Evolutionary conservation across 148 eudicot genomes (phyloP), one percentile per base, ranked within the genome.

Genomic region (Tetragonia tetragonoides): DNA sequence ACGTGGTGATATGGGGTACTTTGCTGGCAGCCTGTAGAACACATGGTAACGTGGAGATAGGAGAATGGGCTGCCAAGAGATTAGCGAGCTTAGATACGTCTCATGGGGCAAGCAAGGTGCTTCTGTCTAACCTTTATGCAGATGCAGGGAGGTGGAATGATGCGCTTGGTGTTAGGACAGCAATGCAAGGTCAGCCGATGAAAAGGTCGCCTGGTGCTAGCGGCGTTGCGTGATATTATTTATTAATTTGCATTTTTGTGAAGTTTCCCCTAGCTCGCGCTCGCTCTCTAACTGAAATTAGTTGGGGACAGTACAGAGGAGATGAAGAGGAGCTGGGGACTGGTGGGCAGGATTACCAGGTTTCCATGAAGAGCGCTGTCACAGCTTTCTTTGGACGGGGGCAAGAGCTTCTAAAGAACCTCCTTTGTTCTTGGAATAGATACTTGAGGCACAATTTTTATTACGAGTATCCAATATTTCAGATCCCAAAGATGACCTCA

Each of bases 1-100:
- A 93, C 78, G 91, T 87, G 34, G 88, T 93, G 47, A 87, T 91
- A 81, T 93, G 98, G 98, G 97, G 98, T 42, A 85, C 91, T 3
- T 79, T 93, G 77, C 78, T 93, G 86, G 92, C 97, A 69, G 98
- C 94, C 7, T 85, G 85, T 73, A 87, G 77, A 90, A 90, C 87
- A 39, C 88, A 93, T 71, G 90, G 88, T 14, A 63, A 91, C 65
- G 84, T 87, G 6, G 94, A 90, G 74, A 69, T 87, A 53, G 98
- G 94, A 49, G 92, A 87, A 78, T 77, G 84, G 62, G 92, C 92
- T 39, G 97, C 98, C 42, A 74, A 78, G 81, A 86, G 84, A 68
- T 79, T 93, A 87, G 88, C 86, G 6, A 80, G 66, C 63, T 81
- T 89, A 65, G 90, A 93, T 83, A 85, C 90, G 7, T 81, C 87